phyloP scores from a whole-genome alignment of 495 filamentous ascomycete genomes.

The Aspergillus ellipticus region DNA sequence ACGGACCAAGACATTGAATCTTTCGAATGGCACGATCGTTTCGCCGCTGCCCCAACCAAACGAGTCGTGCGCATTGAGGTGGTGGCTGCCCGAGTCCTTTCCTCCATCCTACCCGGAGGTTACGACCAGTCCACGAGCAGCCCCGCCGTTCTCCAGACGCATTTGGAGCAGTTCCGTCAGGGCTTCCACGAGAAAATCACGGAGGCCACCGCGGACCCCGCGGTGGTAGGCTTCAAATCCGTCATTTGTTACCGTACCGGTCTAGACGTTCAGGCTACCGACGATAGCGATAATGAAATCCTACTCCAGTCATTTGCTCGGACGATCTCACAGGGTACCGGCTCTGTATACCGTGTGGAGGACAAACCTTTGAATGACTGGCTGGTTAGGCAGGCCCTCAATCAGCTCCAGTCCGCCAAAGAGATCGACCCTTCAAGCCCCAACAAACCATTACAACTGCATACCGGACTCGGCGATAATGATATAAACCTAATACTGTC shows the following conservation, averaged over 20 bases:
- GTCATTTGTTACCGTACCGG: conserved; percentile 83
- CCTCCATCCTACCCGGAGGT: conserved; percentile 29
- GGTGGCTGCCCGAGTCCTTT: conserved; percentile 63
- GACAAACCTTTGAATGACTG: conserved; percentile 61
- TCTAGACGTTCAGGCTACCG: conserved; percentile 44
- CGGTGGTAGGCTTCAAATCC: conserved; percentile 81
- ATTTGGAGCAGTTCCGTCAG: conserved; percentile 37
- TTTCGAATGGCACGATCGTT: conserved; percentile 68
- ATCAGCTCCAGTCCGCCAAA: conserved; percentile 19
- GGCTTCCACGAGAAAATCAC: conserved; percentile 49
- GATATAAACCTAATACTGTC: conserved; percentile 68
- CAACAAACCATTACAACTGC: conserved; percentile 79
- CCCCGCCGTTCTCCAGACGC: conserved; percentile 16
- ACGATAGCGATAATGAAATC: conserved; percentile 19
- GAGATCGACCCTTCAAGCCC: conserved; percentile 10
- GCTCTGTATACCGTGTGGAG: conserved; percentile 51
- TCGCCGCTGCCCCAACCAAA: conserved; percentile 59
- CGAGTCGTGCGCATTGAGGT: conserved; percentile 82
- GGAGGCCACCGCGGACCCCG: conserved; percentile 53
- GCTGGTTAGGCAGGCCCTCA: conserved; percentile 55
- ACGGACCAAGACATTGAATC: conserved; percentile 53
- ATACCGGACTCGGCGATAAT: conserved; percentile 82
- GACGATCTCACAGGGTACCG: conserved; percentile 21
- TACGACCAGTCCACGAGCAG: conserved; percentile 1
- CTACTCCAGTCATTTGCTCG: conserved; percentile 33